Base-by-base conservation (phyloP, 805 yeast genomes). In the Cyberlindnera maritima region DNA sequence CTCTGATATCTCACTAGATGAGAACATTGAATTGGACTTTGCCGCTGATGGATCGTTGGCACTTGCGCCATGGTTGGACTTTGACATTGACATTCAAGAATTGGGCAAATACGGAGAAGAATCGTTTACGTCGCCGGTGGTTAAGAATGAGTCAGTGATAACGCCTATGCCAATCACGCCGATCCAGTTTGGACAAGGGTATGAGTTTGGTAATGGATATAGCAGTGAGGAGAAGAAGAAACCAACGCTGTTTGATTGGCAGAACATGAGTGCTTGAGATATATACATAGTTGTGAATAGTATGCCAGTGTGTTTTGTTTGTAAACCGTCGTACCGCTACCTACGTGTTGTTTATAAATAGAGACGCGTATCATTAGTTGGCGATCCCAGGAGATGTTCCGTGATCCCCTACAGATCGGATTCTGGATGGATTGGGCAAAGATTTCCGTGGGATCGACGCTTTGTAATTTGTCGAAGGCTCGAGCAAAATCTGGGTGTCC, bases 41-140 rank as follows among this genome's bases (percentile, higher is more conserved):
- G 86, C 85, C n/a, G 88, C 88, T 3, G 94, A 86, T 66, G 92
- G 89, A 1, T 86, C 92, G 0, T 66, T 85, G 35, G 92, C 92
- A 1, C 66, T 86, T 45, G 89, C 87, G 2, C 85, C 85, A 10
- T 74, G 85, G 56, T 64, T 85, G 47, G 85, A 79, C 40, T 48
- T 53, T 44, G 74, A 68, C 41, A 57, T 69, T 20, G 67, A 57
- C 33, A 44, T 44, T n/a, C 36, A 48, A 23, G 52, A 48, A 26
- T 25, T 48, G 25, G 48, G 52, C 11, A 48, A 38, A 29, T 48
- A 48, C 29, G 45, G 45, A 2, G 52, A 44, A 10, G 52, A 48
- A 21, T 28, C 31, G 13, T 17, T 44, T 28, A 31, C 31, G 5
- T 14, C 29, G 18, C 29, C 39, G 3, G 29, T 21, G 12, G 25